A percentile compares a stretch with the other conserved stretches of the same genome.
phyloP scores from a whole-genome alignment of 2,329 filamentous ascomycete genomes.

The Cytospora mali region DNA sequence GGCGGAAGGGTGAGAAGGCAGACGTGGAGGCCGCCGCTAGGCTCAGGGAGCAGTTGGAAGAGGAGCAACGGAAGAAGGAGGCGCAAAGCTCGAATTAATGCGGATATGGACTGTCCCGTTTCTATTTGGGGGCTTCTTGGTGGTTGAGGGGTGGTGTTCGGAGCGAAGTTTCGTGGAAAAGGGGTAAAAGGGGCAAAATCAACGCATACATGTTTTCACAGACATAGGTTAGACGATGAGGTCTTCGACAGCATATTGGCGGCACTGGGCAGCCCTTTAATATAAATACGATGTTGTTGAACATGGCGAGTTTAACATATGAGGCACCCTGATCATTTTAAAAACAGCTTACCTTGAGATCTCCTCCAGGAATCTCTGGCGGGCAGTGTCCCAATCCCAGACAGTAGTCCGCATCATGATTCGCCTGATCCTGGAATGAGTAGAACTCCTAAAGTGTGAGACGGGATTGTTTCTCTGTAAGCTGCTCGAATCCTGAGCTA shows the following conservation, averaged over 20 bases:
- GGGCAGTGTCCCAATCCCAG: background rate
- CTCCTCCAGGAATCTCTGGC: no score
- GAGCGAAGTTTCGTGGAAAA: background rate
- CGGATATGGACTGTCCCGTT: background rate
- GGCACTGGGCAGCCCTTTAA: background rate
- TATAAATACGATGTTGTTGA: background rate
- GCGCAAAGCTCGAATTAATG: constrained; percentile 32
- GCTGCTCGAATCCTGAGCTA: no score
- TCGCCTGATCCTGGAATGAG: no score
- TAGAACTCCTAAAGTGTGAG: no score
- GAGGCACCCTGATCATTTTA: background rate
- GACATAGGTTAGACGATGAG: background rate
- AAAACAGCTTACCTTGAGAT: background rate
- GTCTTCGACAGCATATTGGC: constrained; percentile 4
- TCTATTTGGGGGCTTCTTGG: no score
- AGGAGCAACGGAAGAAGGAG: constrained; percentile 56
- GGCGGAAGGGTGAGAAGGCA: constrained; percentile 86
- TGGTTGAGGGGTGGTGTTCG: no score
- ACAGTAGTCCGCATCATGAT: no score
- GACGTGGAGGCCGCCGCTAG: constrained; percentile 70
- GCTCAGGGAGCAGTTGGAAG: constrained; percentile 64
- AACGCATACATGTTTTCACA: background rate
- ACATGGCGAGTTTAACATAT: background rate
- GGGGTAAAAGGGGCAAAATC: background rate
- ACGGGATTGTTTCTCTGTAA: no score